A percentile compares a stretch with the other conserved stretches of the same genome.
These are phyloP conservation scores for Kwoniella sp. DNA, from an alignment of 768 basidiomycete genomes.

Conservation along the genomic window DNA sequence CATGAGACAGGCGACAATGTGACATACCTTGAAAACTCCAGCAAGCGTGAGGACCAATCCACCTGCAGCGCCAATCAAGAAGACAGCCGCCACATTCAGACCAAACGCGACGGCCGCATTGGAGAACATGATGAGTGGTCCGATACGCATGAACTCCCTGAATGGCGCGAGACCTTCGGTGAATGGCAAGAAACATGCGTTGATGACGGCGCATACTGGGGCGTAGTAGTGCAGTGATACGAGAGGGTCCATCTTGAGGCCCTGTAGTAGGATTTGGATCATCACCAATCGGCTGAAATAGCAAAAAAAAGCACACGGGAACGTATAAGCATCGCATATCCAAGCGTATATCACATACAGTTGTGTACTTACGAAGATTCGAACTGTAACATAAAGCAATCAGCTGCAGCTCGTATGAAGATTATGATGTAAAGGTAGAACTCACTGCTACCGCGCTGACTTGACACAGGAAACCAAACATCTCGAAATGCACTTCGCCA, in stretches of 20 bases:
- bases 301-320: too few relatives aligned
- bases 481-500: constrained; percentile 84
- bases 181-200: constrained; percentile 80
- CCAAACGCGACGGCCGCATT: constrained; percentile 88
- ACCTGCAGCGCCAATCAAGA: constrained; percentile 83
- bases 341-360: too few relatives aligned
- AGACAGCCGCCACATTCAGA: constrained; percentile 88
- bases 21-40: constrained; percentile 75
- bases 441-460: constrained; percentile 73
- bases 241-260: constrained; percentile 97
- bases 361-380: constrained; percentile 61
- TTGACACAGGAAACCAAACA: constrained; percentile 85
- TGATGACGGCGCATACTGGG: constrained; percentile 82
- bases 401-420: neutral
- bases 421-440: neutral
- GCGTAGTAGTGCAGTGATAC: constrained; percentile 76
- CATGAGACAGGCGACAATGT: too few relatives aligned
- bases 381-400: constrained; percentile 57
- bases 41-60: constrained; percentile 82
- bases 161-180: constrained; percentile 92
- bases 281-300: constrained; percentile 71
- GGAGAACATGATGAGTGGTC: constrained; percentile 71
- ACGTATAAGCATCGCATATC: neutral
- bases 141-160: constrained; percentile 67
- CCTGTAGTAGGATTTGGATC: constrained; percentile 93